Evolutionary conservation across 192 early-diverging fungal species (phyloP).

Genomic region (Ambispora gerdemannii): DNA sequence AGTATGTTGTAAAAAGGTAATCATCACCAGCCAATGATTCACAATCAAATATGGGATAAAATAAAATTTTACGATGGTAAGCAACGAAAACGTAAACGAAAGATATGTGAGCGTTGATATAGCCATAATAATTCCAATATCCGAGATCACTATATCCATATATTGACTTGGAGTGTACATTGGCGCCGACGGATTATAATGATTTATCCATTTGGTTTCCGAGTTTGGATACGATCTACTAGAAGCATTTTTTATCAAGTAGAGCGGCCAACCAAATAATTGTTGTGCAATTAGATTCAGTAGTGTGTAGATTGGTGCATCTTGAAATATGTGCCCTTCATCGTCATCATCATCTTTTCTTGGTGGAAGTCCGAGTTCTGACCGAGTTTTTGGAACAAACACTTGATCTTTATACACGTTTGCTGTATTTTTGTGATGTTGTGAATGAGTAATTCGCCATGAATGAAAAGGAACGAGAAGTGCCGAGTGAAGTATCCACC

Average conservation of each 20-base stretch:
- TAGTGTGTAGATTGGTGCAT: slow-evolving; percentile 69
- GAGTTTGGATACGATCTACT: slow-evolving; percentile 50
- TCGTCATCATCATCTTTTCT: slow-evolving; percentile 47
- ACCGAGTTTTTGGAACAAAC: slow-evolving; percentile 82
- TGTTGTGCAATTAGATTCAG: slow-evolving; percentile 66
- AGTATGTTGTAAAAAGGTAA: slow-evolving; percentile 95
- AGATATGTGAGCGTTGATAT: slow-evolving; percentile 53
- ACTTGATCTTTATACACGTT: slow-evolving; percentile 93
- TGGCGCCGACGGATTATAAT: slow-evolving; percentile 78
- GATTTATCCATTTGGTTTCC: slow-evolving; percentile 64
- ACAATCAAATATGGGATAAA: slow-evolving; percentile 88
- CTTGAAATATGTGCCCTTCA: slow-evolving; percentile 54
- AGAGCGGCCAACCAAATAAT: slow-evolving; percentile 85
- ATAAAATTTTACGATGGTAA: slow-evolving; percentile 78
- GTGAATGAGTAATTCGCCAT: slow-evolving; percentile 88
- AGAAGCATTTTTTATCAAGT: slow-evolving; percentile 74
- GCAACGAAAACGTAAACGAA: slow-evolving; percentile 49
- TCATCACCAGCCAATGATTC: slow-evolving; percentile 95
- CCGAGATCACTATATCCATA: slow-evolving; percentile 65
- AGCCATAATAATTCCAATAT: slow-evolving; percentile 66
- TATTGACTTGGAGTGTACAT: slow-evolving; percentile 79
- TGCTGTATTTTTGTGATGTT: slow-evolving; percentile 90
- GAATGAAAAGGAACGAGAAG: slow-evolving; percentile 92
- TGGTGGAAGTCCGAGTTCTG: slow-evolving; percentile 50
- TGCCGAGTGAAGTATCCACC: slow-evolving; percentile 84